Evolutionary conservation across 306 rosid genomes (phyloP).

Genomic region (Ziziphus jujuba): DNA sequence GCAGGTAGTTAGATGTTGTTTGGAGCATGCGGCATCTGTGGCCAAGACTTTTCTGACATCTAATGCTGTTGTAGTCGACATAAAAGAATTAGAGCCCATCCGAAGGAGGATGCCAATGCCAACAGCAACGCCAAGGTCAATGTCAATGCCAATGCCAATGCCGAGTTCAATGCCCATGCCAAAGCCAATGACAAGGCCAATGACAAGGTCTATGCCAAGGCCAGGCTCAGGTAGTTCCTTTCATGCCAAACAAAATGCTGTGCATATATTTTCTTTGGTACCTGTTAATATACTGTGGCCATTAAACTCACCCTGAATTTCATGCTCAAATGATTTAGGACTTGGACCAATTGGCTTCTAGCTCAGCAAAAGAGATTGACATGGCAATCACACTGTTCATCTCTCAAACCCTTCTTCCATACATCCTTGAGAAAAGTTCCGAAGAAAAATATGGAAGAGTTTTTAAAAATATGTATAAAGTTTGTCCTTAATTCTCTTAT

Average conservation of each 20-base stretch:
- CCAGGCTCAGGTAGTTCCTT: constrained; percentile 40
- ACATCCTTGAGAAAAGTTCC: no score
- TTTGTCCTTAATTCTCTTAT: no score
- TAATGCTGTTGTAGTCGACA: constrained; percentile 78
- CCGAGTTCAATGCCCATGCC: constrained; percentile 31
- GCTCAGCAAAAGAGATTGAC: constrained; percentile 15
- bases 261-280: background rate
- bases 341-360: constrained; percentile 44
- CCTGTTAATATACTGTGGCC: background rate
- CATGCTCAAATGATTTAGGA: constrained; percentile 39
- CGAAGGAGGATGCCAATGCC: constrained; percentile 39
- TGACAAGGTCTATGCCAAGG: constrained; percentile 9
- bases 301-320: constrained; percentile 12
- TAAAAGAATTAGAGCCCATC: constrained; percentile 36
- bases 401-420: constrained; percentile 5
- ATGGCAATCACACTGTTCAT: constrained; percentile 3
- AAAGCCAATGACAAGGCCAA: background rate
- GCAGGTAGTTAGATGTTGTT: constrained; percentile 90
- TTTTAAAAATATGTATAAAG: no score
- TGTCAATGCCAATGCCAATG: constrained; percentile 19
- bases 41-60: constrained; percentile 78
- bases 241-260: background rate
- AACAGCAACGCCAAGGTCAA: constrained; percentile 28
- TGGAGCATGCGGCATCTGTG: constrained; percentile 91
- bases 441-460: no score